These are phyloP conservation scores for Geranium rotundifolium DNA, from an alignment of 345 rosid species.

Conservation along the genomic window DNA sequence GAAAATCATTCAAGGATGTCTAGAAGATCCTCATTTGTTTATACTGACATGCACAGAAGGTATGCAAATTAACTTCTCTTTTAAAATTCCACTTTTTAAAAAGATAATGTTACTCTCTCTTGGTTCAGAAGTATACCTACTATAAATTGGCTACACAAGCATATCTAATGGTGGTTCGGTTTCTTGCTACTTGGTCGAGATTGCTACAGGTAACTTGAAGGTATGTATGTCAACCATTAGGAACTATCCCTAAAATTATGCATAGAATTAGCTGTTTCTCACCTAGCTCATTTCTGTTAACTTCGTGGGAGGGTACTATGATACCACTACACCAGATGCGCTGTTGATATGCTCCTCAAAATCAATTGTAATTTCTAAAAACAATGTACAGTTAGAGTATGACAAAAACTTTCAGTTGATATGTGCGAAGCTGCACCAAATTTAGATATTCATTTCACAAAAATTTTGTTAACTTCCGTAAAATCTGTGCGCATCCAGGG, in stretches of 20 bases:
- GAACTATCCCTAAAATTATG: too few relatives aligned
- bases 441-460: too few relatives aligned
- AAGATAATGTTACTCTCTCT: conserved; percentile 28
- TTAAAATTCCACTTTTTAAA: conserved; percentile 13
- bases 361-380: too few relatives aligned
- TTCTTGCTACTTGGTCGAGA: conserved; percentile 31
- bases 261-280: too few relatives aligned
- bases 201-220: conserved; percentile 63
- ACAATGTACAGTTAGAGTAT: too few relatives aligned
- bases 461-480: too few relatives aligned
- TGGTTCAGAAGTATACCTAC: conserved; percentile 36
- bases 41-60: conserved; percentile 33
- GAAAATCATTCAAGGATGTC: conserved; percentile 30
- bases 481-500: too few relatives aligned
- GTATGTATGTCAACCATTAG: conserved; percentile 18
- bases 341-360: background rate
- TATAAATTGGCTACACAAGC: conserved; percentile 21
- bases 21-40: conserved; percentile 64
- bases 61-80: conserved; percentile 27
- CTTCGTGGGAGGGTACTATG: conserved; percentile 99
- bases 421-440: too few relatives aligned
- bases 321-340: conserved; percentile 97
- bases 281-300: too few relatives aligned
- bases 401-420: too few relatives aligned
- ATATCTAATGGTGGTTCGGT: conserved; percentile 34